Conservation (phyloP, 805 yeast species). For the Torulaspora indica region DNA sequence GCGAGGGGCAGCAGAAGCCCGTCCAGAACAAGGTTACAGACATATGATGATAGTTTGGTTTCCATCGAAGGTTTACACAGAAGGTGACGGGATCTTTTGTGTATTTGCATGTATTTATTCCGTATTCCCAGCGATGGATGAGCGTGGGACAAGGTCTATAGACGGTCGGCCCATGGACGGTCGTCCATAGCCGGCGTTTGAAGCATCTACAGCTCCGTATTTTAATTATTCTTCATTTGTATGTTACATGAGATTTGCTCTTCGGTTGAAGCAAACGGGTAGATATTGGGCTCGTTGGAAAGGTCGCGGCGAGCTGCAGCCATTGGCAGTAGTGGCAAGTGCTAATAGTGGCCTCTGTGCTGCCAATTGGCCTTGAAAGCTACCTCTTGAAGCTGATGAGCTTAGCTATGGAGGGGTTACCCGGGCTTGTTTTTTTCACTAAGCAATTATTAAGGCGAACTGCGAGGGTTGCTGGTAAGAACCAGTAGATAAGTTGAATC, state of each 20-base stretch:
- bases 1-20: constrained; percentile 5
- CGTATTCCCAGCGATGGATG: neutral
- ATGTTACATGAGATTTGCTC: neutral
- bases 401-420: neutral
- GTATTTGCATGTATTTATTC: neutral
- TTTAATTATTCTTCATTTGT: constrained; percentile 2
- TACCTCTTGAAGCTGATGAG: neutral
- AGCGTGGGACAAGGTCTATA: too few relatives aligned
- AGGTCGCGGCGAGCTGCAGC: neutral
- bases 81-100: too few relatives aligned
- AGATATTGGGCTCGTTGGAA: neutral
- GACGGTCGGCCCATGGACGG: too few relatives aligned
- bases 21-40: neutral
- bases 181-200: neutral
- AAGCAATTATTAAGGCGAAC: neutral
- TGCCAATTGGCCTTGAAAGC: neutral
- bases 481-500: neutral
- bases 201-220: neutral
- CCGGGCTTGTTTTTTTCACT: neutral
- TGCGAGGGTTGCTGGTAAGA: neutral
- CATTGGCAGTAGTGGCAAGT: too few relatives aligned
- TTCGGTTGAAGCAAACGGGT: neutral
- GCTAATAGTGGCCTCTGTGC: neutral
- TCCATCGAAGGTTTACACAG: too few relatives aligned
- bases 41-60: constrained; percentile 1